Conservation (phyloP, 2,329 filamentous ascomycete genomes). For the Harringtonia lauricola region DNA sequence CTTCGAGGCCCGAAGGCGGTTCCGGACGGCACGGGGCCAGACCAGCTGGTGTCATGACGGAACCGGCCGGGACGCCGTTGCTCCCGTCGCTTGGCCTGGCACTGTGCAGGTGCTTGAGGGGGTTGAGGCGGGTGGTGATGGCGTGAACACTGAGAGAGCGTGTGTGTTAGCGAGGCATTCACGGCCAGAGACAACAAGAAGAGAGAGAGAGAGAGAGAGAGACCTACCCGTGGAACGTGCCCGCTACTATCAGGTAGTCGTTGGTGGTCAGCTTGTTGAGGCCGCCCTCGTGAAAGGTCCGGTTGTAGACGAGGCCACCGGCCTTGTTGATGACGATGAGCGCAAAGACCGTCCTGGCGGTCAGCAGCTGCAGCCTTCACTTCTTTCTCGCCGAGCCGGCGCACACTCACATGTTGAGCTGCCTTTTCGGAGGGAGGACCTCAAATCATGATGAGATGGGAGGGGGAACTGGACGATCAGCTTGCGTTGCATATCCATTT, state of each 20-base stretch:
- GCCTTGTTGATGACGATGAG: conserved; percentile 99
- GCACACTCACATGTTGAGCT: no score
- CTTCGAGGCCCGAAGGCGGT: conserved; percentile 70
- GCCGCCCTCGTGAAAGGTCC: conserved; percentile 75
- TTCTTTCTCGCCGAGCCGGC: no score
- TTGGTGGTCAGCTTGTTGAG: conserved; percentile 87
- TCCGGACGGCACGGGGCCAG: conserved; percentile 40
- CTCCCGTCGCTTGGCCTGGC: conserved; percentile 8
- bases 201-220: not conserved
- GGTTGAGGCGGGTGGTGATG: conserved; percentile 53
- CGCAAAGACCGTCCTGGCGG: conserved; percentile 78
- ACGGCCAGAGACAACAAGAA: not conserved
- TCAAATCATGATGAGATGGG: no score
- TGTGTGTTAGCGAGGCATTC: conserved; percentile 7
- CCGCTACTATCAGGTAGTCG: conserved; percentile 91
- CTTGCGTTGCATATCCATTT: no score
- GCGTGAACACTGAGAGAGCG: conserved; percentile 50
- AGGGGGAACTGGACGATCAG: no score
- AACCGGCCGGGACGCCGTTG: conserved; percentile 3
- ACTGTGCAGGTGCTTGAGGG: conserved; percentile 29
- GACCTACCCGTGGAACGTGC: conserved; percentile 84
- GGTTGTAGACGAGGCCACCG: conserved; percentile 91
- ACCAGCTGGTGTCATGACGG: conserved; percentile 11
- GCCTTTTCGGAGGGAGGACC: no score
- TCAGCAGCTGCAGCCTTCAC: not conserved